Base-by-base conservation (phyloP, 495 filamentous ascomycete species). In the Endocarpon pusillum region DNA sequence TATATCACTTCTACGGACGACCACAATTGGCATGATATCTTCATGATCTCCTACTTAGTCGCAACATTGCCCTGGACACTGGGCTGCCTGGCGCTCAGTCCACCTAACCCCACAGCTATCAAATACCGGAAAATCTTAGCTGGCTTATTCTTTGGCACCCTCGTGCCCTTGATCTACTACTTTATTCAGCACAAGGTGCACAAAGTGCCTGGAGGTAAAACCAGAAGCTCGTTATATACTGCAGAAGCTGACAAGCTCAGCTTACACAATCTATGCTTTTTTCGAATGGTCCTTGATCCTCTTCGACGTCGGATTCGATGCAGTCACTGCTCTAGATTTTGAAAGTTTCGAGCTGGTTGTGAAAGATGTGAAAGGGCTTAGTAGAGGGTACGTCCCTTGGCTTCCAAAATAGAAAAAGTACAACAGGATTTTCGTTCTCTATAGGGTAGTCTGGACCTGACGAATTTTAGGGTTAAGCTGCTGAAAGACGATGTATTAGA, bases 111-210 rank as follows among this genome's bases (percentile, higher is more conserved):
- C 18, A 69, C 60, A 32, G 83, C 91, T 3, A 67, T 94, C 42
- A 85, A 81, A 54, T 94, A 91, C 49, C 67, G 91, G 34, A 96
- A 89, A 58, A 75, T 78, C 32, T 54, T 96, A 31, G 84, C 81
- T 1, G 61, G 71, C 8, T 64, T 73, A 17, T 99, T 99, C 60
- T 96, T 96, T 50, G 81, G 78, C 32, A 91, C 82, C 1, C 56
- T 96, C 25, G 73, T 93, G 18, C 85, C 86, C 30, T 61, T 96
- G 59, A 68, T 94, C 21, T 96, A 96, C 58, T 99, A 78, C 48
- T 99, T 94, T 51, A 92, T 99, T 44, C 91, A 99, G 48, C 89
- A 99, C 61, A 99, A 97, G 56, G 78, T 99, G 29, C 85, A 96
- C 52, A 83, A 77, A 41, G 73, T 96, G 39, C 58, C 91, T 26